A percentile compares a stretch with the other conserved stretches of the same genome.
phyloP scores from a whole-genome alignment of 2,329 filamentous ascomycete species.

The Trichophaea hybrida region DNA sequence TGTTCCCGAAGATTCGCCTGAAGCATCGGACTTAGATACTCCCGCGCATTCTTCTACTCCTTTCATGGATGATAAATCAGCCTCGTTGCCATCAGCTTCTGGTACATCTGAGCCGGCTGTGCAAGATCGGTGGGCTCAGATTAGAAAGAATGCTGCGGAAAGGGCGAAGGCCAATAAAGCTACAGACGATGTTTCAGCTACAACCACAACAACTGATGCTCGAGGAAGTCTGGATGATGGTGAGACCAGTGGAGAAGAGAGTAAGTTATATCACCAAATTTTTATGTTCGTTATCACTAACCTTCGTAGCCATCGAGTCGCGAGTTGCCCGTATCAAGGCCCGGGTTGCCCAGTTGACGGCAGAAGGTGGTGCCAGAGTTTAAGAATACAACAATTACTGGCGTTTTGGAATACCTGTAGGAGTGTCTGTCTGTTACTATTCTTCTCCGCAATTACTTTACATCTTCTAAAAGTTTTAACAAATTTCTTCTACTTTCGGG shows the following conservation, averaged over 20 bases:
- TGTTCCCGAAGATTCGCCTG: constrained; percentile 44
- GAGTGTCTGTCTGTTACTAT: neutral
- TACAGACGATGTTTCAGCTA: constrained; percentile 3
- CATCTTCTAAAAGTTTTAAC: neutral
- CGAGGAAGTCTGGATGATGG: constrained; percentile 53
- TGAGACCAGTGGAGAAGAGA: constrained; percentile 94
- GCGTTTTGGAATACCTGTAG: neutral
- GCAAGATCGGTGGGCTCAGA: constrained; percentile 86
- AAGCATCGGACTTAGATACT: constrained; percentile 33
- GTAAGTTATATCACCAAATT: constrained; percentile 41
- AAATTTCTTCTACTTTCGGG: neutral
- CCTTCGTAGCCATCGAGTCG: constrained; percentile 69
- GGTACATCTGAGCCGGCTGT: constrained; percentile 29
- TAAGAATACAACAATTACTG: neutral
- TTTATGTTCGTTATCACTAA: neutral
- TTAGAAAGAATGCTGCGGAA: constrained; percentile 83
- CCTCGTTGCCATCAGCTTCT: constrained; percentile 11
- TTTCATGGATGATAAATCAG: constrained; percentile 21
- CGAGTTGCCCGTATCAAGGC: constrained; percentile 96
- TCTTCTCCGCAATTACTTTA: neutral
- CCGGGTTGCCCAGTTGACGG: constrained; percentile 84
- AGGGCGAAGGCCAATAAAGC: constrained; percentile 45
- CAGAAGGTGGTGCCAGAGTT: constrained; percentile 39
- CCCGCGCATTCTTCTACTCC: constrained; percentile 10
- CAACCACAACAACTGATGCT: constrained; percentile 36